Evolutionary conservation across 2,329 filamentous ascomycete genomes (phyloP), one percentile per base, ranked within the genome.

Genomic region (Fusarium sp.): DNA sequence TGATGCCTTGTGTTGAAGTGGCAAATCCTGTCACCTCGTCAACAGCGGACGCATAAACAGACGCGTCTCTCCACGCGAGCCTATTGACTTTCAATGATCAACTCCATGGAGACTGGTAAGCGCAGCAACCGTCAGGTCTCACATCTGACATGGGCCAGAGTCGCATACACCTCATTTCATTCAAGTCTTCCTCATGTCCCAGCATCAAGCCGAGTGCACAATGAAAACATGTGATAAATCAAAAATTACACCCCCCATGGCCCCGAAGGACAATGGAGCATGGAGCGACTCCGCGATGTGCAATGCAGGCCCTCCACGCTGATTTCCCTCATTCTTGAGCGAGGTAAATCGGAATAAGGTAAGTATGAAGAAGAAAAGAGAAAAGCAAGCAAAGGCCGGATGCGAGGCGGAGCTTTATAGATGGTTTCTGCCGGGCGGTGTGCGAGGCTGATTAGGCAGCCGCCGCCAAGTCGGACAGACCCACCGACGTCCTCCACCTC

Each of bases 221-320:
- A 86, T 83, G 86, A 87, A 87, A 87, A 76, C 43, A 32, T 32
- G 60, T 70, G 45, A 63, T 70, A 84, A 79, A 88, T 84, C 85
- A 87, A 88, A 88, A 88, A 87, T 88, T 88, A 50, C 86, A 83
- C 84, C 83, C 81, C 82, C 84, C 82, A 87, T 85, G 86, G 86
- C 85, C 85, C 85, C 86, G 85, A 87, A 87, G 85, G 85, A 85
- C 85, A 87, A 86, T 87, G 81, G 82, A 87, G 82, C 75, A 77
- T 79, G 80, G 83, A 83, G 80, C 80, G 82, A 86, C 85, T 81
- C 86, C 86, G 83, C 86, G 85, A 78, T 86, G 86, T 88, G 86
- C 86, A 86, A 88, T 88, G 86, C 86, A 88, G 86, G 86, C 83
- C 82, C 85, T 81, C 84, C 83, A 80, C 78, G 80, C 83, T 87